phyloP scores from a whole-genome alignment of 805 yeast genomes.

The Torulaspora gathmanii region DNA sequence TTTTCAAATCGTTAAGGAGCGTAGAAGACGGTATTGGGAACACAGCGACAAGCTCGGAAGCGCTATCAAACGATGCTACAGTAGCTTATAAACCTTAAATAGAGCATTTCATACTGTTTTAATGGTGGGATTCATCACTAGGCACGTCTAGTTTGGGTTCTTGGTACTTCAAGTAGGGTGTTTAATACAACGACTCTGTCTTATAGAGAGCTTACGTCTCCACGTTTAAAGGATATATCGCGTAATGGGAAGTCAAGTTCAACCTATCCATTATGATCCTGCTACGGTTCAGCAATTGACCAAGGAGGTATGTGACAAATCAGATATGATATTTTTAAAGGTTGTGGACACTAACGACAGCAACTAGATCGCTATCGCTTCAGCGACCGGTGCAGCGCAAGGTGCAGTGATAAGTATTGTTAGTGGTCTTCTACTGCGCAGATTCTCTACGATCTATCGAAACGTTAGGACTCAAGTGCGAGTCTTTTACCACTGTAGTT shows the following conservation, averaged over 20 bases:
- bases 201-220: neutral
- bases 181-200: neutral
- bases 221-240: neutral
- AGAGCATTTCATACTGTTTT: constrained; percentile 3
- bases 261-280: constrained; percentile 40
- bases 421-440: constrained; percentile 33
- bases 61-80: constrained; percentile 5
- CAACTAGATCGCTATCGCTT: constrained; percentile 35
- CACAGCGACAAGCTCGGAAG: neutral
- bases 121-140: constrained; percentile 3
- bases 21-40: constrained; percentile 8
- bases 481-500: constrained; percentile 40
- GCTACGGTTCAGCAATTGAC: constrained; percentile 35
- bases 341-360: constrained; percentile 11
- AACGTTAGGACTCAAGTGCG: constrained; percentile 40
- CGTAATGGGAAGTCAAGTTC: constrained; percentile 28
- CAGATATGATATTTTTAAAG: neutral
- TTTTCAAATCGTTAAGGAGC: constrained; percentile 22
- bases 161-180: neutral
- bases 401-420: constrained; percentile 40
- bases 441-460: constrained; percentile 37
- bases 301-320: constrained; percentile 30
- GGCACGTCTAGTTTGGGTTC: neutral
- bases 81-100: constrained; percentile 9
- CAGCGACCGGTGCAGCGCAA: constrained; percentile 40